Base-by-base conservation (phyloP, 2,329 filamentous ascomycete species). In the Monilinia fructicola region DNA sequence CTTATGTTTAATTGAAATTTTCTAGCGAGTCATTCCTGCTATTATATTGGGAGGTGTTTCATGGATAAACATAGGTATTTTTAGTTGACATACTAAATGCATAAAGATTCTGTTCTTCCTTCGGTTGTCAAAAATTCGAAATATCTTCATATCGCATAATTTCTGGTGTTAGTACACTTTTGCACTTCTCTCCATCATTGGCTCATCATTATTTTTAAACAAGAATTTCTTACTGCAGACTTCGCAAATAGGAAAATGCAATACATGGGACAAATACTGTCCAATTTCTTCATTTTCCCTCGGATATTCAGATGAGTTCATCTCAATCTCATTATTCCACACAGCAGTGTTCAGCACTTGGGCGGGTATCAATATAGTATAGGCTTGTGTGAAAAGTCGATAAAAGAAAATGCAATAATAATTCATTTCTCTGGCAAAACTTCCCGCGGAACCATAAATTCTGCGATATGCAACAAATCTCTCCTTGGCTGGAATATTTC, bases 1-100 rank as follows among this genome's bases (percentile, higher is more conserved):
- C 79, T 93, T 63, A 63, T 55, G 52, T 66, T 66, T 66, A 61
- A 61, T 61, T 61, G 58, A 61, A 38, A 61, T 31, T 26, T 35
- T 12, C 40, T 40, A 61, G 58, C 44, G 58, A 61, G n/a, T 38
- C 11, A 12, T 38, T 61, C 35, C 46, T 61, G 44, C 28, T 50
- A 50, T 38, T 23, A 35, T 40, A 50, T 38, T 48, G 44, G 5
- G 23, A 26, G 46, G 26, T 46, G n/a, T 38, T 50, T 21, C 26
- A 61, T 21, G 44, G 58, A n/a, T 21, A 26, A 50, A 38, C 21
- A 50, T 60, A 61, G 40, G 40, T 42, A 16, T 40, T 61, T 50
- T n/a, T 40, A 52, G 28, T 50, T 35, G 58, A 50, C 40, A 61
- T 61, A 40, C 31, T 38, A 50, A 61, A 61, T 61, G 9, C 31